These are phyloP conservation scores for Scheffersomyces segobiensis DNA, from an alignment of 1,139 yeast species.

Conservation along the genomic window DNA sequence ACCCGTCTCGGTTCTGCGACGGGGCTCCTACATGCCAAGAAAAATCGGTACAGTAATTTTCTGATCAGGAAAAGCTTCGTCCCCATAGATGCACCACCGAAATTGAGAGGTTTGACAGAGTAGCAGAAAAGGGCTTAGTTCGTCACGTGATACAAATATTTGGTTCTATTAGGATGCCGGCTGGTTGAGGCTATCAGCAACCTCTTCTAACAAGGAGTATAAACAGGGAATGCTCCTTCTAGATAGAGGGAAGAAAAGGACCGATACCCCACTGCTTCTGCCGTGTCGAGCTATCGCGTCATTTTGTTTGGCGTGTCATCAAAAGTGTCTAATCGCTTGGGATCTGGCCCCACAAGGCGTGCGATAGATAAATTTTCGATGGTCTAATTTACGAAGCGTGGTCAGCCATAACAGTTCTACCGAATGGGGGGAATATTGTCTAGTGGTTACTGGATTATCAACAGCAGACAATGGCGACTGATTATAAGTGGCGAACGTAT, in stretches of 20 bases:
- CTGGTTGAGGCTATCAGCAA: not conserved
- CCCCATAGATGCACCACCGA: not conserved
- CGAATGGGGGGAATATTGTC: not conserved
- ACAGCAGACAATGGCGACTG: not conserved
- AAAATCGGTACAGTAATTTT: not conserved
- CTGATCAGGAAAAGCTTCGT: not conserved
- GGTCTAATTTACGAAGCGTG: not conserved
- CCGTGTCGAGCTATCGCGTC: not conserved
- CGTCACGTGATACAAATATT: not conserved
- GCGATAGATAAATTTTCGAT: not conserved
- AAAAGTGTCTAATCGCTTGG: not conserved
- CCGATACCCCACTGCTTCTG: not conserved
- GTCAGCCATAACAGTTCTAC: not conserved
- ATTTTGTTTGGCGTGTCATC: not conserved
- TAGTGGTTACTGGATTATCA: not conserved
- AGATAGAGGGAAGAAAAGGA: not conserved
- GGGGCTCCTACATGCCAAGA: not conserved
- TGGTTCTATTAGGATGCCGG: not conserved
- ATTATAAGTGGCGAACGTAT: not conserved
- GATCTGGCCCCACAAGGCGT: not conserved
- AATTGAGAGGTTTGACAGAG: not conserved
- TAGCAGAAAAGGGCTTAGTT: not conserved
- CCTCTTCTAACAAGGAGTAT: not conserved
- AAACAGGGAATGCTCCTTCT: not conserved
- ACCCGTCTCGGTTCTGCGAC: not conserved